Conservation (phyloP, 441 rosid genomes). For the Erysimum cheiri region DNA sequence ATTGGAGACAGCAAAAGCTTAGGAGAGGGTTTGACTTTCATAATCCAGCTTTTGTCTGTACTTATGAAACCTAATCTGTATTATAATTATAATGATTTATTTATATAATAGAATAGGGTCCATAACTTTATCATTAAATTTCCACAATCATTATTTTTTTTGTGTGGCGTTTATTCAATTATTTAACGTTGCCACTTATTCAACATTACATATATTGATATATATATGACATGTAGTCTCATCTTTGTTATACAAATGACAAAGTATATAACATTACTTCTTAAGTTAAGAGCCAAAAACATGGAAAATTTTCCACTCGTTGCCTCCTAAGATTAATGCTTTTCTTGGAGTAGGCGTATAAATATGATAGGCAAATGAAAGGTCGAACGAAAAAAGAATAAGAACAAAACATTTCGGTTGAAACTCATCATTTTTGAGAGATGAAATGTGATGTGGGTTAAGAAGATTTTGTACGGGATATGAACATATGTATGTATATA, state of each 20-base stretch:
- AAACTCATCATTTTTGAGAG: no score
- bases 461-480: no score
- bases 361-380: no score
- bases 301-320: no score
- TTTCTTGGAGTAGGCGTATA: no score
- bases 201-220: conserved; percentile 8
- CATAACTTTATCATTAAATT: background rate
- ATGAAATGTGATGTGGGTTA: no score
- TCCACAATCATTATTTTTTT: background rate
- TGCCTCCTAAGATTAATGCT: no score
- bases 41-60: conserved; percentile 29
- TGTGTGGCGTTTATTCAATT: background rate
- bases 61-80: conserved; percentile 11
- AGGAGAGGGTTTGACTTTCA: conserved; percentile 17
- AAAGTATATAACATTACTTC: background rate
- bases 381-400: no score
- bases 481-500: no score
- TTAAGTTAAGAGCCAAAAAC: no score
- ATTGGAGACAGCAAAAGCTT: conserved; percentile 17
- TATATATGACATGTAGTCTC: conserved; percentile 12
- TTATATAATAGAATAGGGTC: conserved; percentile 17
- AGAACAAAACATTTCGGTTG: no score
- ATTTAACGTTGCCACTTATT: conserved; percentile 2
- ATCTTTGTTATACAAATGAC: conserved; percentile 22
- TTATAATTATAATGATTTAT: background rate